Base-by-base conservation (phyloP, 768 basidiomycete genomes). In the Leccinellum albellum region DNA sequence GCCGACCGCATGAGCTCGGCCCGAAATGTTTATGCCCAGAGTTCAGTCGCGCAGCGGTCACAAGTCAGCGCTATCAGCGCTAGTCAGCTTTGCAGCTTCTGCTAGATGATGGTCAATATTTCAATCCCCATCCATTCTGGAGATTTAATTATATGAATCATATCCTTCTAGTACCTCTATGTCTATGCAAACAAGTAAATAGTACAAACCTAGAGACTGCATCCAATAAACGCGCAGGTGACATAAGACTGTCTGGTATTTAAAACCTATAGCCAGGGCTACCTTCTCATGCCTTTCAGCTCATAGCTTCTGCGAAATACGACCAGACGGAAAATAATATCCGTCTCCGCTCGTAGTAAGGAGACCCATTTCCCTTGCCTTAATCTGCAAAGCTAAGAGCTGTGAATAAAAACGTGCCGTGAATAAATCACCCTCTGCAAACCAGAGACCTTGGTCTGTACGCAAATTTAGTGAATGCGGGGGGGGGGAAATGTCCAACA, bases 381-480 rank as follows among this genome's bases (percentile, higher is more conserved):
- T 54, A 4, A 54, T 47, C 20, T 54, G 53, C 4, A 54, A 33
- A 21, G 45, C 53, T 20, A 54, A 35, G 24, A 54, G 53, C 45
- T 54, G 45, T 20, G 53, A 47, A 35, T 46, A 54, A 32, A 54
- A 54, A 17, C 53, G 53, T 4, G 53, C 53, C 1, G n/a, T 47
- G 32, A 54, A 54, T 6, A 54, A 24, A 21, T 54, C 53, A 8
- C 53, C 53, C n/a, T 54, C 53, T 3, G 53, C 53, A 46, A 54
- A 54, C 53, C 44, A 54, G 44, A 54, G 53, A 17, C 44, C 44
- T 17, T 24, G 44, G 45, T 54, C 53, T 54, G 31, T 24, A 1
- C 20, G 21, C 17, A 33, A 10, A n/a, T 24, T 47, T 47, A n/a
- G 9, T 10, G 17, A 17, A 10, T 28, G 17, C 26, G 3, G 3